Evolutionary conservation across 805 yeast genomes (phyloP), one percentile per base, ranked within the genome.

Genomic region (Hanseniaspora occidentalis): DNA sequence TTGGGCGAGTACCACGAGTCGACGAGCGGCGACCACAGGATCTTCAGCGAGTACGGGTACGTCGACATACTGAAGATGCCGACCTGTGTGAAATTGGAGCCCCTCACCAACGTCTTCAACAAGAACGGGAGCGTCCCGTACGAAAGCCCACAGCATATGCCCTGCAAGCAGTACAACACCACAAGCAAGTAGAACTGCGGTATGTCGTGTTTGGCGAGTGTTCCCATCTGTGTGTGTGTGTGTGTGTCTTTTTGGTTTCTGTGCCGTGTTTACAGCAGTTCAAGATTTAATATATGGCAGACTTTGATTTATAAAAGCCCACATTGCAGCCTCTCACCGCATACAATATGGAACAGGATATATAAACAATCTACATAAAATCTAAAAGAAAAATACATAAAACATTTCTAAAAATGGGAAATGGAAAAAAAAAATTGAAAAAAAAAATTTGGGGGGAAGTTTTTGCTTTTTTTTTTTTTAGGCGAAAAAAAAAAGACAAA

Each of bases 61-160:
- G 96, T 77, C 0, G 97, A 96, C 47, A 92, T 65, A 2, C 95
- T 75, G 57, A 92, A 92, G 2, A 88, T 55, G 1, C 97, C 98
- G 6, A 92, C 83, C 52, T 88, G 94, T 0, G 95, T 77, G 55
- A 84, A 92, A 10, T 86, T 72, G 13, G 89, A 69, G 43, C 81
- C 77, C 25, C 62, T 64, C 18, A 25, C 52, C 47, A 54, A 43
- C 3, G 89, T 73, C 56, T 92, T 92, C 43, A 92, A 67, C 16
- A 92, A 62, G 53, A 88, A 92, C 1, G 98, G 98, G 9, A 92
- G 71, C 1, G 95, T 78, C 2, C 98, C 98, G 64, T 89, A 86
- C 1, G 95, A 95, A 25, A 92, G 62, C 0, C 98, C 98, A 11
- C 88, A 94, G 0, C 98, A 98, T 5, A 92, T 77, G n/a, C 98